A percentile compares a stretch with the other conserved stretches of the same genome.
phyloP scores from a whole-genome alignment of 2,329 filamentous ascomycete genomes.

The Lachnellula subtilissima region DNA sequence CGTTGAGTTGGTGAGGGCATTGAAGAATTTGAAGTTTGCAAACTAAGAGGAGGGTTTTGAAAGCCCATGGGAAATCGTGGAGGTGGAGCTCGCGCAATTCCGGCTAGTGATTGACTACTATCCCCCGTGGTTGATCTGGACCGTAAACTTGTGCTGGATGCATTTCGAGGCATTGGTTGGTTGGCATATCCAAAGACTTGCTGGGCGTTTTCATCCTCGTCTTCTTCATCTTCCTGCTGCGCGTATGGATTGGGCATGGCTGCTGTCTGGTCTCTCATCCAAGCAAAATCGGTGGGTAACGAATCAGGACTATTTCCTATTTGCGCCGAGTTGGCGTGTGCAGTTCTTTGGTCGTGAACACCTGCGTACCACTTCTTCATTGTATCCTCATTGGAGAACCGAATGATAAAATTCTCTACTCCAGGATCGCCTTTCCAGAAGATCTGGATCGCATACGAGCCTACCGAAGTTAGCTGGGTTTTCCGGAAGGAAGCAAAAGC shows the following conservation, averaged over 20 bases:
- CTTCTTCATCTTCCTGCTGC: constrained; percentile 57
- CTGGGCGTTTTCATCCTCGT: constrained; percentile 48
- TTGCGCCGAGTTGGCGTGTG: constrained; percentile 46
- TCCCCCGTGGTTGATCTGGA: constrained; percentile 73
- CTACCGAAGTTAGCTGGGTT: constrained; percentile 43
- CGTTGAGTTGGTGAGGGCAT: constrained; percentile 34
- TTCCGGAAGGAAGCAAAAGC: constrained; percentile 22
- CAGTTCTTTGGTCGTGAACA: constrained; percentile 71
- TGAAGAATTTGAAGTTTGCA: constrained; percentile 53
- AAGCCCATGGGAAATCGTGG: constrained; percentile 62
- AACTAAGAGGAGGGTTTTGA: constrained; percentile 57
- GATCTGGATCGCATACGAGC: constrained; percentile 92
- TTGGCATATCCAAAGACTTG: constrained; percentile 27
- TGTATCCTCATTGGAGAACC: constrained; percentile 83
- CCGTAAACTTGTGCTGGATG: constrained; percentile 69
- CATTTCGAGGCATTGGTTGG: constrained; percentile 59
- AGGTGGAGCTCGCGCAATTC: constrained; percentile 56
- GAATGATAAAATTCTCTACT: constrained; percentile 93
- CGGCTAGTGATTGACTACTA: constrained; percentile 54
- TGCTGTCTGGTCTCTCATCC: constrained; percentile 63
- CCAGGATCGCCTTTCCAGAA: constrained; percentile 98
- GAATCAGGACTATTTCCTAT: constrained; percentile 40
- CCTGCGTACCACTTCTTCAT: constrained; percentile 89
- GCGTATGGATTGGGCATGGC: constrained; percentile 79
- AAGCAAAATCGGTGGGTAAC: constrained; percentile 65